These are phyloP conservation scores for Coniochaeta ligniaria DNA, from an alignment of 2,329 filamentous ascomycete species.

Conservation along the genomic window DNA sequence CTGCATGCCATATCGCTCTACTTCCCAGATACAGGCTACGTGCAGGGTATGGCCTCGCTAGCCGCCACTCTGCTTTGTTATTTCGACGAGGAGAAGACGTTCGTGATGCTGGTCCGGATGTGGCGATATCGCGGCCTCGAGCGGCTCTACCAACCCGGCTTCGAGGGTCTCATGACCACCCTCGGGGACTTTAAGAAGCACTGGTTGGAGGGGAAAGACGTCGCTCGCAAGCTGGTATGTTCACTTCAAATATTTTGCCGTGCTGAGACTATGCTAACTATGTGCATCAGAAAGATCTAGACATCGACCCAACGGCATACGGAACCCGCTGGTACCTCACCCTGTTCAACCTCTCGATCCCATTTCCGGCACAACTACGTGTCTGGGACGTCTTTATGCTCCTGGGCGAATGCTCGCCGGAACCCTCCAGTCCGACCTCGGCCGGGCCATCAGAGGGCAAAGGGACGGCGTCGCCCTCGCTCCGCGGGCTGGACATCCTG, in stretches of 20 bases:
- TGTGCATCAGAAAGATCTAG: slow-evolving; percentile 57
- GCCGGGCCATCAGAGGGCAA: slow-evolving; percentile 3
- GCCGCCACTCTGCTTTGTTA: slow-evolving; percentile 92
- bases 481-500: slow-evolving; percentile 69
- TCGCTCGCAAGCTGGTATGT: slow-evolving; percentile 74
- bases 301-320: slow-evolving; percentile 84
- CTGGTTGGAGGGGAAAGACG: slow-evolving; percentile 73
- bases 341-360: slow-evolving; percentile 93
- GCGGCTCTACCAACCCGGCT: slow-evolving; percentile 75
- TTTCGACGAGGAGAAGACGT: slow-evolving; percentile 89
- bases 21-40: slow-evolving; percentile 86
- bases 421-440: background rate
- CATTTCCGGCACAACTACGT: slow-evolving; percentile 86
- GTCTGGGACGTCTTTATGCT: slow-evolving; percentile 99
- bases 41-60: slow-evolving; percentile 94
- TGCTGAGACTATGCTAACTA: background rate
- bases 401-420: slow-evolving; percentile 64
- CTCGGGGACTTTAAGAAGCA: slow-evolving; percentile 76
- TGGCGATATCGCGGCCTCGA: slow-evolving; percentile 87
- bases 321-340: slow-evolving; percentile 97
- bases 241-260: background rate
- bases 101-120: slow-evolving; percentile 92
- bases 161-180: slow-evolving; percentile 79
- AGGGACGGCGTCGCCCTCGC: slow-evolving; percentile 35
- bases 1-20: slow-evolving; percentile 88